Base-by-base conservation (phyloP, 257 asterid genomes). In the Plantago ovata region DNA sequence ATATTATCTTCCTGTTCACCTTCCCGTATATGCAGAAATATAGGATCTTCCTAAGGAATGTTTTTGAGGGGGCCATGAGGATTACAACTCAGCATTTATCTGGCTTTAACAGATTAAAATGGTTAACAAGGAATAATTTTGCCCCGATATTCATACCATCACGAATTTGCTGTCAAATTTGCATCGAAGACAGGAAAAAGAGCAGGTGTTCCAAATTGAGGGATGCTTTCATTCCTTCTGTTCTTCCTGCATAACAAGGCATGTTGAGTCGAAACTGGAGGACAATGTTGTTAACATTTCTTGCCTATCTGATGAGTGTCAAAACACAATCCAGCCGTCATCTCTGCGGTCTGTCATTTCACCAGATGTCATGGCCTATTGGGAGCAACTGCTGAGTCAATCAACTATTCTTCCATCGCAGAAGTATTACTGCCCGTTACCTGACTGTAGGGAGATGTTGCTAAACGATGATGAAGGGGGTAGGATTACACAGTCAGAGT, bases 221-320 rank as follows among this genome's bases (percentile, higher is more conserved):
- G 74, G 76, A 14, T 72, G 82, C 69, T 18, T 53, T 3, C 79
- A 77, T 32, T 69, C 62, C 2, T 77, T 72, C 36, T 77, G 82
- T 71, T 16, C 23, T 20, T 23, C 2, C 20, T 69, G 82, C 77
- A 53, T 60, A 12, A 53, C 74, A 2, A 66, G 68, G 33, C 76
- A 77, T 58, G 58, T 77, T 2, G 56, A 62, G 7, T 73, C 75
- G 63, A 77, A 77, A 69, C 74, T 72, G 13, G 69, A 53, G 22
- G 57, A 69, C 11, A 73, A 66, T 66, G 50, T 39, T 1, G 22
- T 60, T 2, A 6, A 7, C 40, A 60, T 85, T 19, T 50, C 63
- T 1, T 88, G 95, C 63, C 94, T 85, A 0, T 77, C 60, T 5
- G 64, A 58, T 16, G 74, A 62, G 46, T 88, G 96, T 43, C 10